Base-by-base conservation (phyloP, 2,329 filamentous ascomycete species). In the Monosporascus ibericus region DNA sequence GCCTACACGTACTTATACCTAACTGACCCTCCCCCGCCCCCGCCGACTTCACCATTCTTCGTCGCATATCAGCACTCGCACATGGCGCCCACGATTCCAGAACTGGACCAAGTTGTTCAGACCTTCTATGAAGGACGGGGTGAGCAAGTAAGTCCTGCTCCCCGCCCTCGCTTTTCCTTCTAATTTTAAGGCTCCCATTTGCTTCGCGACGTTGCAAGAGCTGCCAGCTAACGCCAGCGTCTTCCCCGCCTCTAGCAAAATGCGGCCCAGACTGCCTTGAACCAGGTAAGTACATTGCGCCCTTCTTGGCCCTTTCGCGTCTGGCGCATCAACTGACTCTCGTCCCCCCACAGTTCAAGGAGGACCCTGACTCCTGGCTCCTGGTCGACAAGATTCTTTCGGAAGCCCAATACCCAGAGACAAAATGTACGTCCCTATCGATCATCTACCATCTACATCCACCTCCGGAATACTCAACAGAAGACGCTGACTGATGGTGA, bases 81-180 rank as follows among this genome's bases (percentile, higher is more conserved):
- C 72, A 86, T 86, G 84, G 77, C 83, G 70, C 77, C 82, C 70
- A 78, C 88, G 67, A 92, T 99, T 74, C 85, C 88, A 73, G 94
- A 99, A 84, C 85, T 99, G 78, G 94, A 99, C 83, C 86, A 81
- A 73, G 94, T 91, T 62, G 92, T 97, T 80, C 92, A 89, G 72
- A 85, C 90, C 77, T 97, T 99, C 76, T 99, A 96, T 69, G 92
- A 97, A 77, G 92, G 92, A 70, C 88, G 92, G 72, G 94, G 94
- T 65, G 90, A 96, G 56, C 83, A 91, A 79, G 91, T 95, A 79
- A 66, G 86, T 75, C 56, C 51, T 60, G 25, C 24, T 54, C 34
- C 47, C 48, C 55, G 22, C 48, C 27, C 42, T 7, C 44, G 22
- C 30, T 30, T 6, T 24, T 39, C 20, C 50, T 46, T 53, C 46